A percentile compares a stretch with the other conserved stretches of the same genome.
Conservation (phyloP, 2,329 filamentous ascomycete genomes). For the Hymenoscyphus salicellus region DNA sequence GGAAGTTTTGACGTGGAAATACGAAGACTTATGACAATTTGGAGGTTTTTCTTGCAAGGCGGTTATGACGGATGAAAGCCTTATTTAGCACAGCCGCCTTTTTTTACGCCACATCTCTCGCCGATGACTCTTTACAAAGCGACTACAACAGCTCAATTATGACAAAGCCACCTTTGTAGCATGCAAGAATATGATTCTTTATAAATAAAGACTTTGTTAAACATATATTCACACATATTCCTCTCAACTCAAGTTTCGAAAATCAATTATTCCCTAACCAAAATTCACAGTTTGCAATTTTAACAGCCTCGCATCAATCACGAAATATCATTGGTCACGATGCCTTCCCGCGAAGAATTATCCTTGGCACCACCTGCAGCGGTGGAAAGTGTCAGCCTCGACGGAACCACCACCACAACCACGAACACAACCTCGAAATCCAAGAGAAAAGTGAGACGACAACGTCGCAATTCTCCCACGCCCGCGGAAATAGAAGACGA, state of each 20-base stretch:
- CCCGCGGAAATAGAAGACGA: neutral
- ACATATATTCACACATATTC: neutral
- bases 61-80: neutral
- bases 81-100: conserved; percentile 10
- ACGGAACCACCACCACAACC: neutral
- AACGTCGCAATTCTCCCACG: conserved; percentile 6
- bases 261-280: neutral
- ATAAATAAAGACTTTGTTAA: neutral
- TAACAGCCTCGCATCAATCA: conserved; percentile 7
- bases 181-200: neutral
- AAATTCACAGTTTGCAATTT: neutral
- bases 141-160: neutral
- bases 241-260: neutral
- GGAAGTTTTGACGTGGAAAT: neutral
- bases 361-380: conserved; percentile 7
- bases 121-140: conserved; percentile 18
- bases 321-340: neutral
- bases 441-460: too few species aligned
- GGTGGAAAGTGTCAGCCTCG: conserved; percentile 9
- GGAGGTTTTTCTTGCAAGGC: neutral
- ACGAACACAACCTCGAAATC: too few species aligned
- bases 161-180: conserved; percentile 13
- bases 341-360: neutral
- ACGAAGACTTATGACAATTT: neutral
- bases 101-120: conserved; percentile 16